phyloP scores from a whole-genome alignment of 169 alveolate species.

The Cryptosporidium xiaoi region DNA sequence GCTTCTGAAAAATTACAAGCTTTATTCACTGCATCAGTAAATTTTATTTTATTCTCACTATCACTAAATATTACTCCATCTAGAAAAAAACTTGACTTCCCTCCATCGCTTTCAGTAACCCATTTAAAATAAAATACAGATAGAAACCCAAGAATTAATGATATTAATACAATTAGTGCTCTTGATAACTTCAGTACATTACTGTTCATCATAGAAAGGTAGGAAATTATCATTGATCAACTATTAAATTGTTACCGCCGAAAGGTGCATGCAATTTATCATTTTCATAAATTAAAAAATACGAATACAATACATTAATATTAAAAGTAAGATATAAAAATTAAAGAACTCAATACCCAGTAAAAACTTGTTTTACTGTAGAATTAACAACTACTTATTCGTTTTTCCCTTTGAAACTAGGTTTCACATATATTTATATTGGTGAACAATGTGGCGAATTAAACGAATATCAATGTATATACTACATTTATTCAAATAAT shows the following conservation, averaged over 20 bases:
- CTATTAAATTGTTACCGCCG: background rate
- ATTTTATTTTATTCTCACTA: conserved; percentile 18
- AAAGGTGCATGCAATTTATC: background rate
- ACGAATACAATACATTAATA: no score
- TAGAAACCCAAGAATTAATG: conserved; percentile 47
- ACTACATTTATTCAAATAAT: no score
- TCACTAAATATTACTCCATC: conserved; percentile 53
- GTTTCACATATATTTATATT: no score
- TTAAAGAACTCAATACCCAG: no score
- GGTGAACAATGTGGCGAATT: no score
- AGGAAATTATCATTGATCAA: background rate
- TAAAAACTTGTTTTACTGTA: no score
- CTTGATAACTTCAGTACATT: conserved; percentile 7
- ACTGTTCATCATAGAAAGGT: conserved; percentile 18
- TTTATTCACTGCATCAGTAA: conserved; percentile 34
- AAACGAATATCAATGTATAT: no score
- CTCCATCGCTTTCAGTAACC: conserved; percentile 21
- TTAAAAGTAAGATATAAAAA: no score
- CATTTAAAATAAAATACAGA: conserved; percentile 7
- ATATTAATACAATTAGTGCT: conserved; percentile 20
- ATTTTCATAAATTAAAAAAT: background rate
- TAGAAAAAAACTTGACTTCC: conserved; percentile 39
- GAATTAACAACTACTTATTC: no score
- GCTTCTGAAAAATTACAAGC: conserved; percentile 72
- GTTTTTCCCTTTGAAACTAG: no score